Evolutionary conservation across 176 grass and related monocot genomes (phyloP), one percentile per base, ranked within the genome.

Genomic region (Guadua angustifolia): DNA sequence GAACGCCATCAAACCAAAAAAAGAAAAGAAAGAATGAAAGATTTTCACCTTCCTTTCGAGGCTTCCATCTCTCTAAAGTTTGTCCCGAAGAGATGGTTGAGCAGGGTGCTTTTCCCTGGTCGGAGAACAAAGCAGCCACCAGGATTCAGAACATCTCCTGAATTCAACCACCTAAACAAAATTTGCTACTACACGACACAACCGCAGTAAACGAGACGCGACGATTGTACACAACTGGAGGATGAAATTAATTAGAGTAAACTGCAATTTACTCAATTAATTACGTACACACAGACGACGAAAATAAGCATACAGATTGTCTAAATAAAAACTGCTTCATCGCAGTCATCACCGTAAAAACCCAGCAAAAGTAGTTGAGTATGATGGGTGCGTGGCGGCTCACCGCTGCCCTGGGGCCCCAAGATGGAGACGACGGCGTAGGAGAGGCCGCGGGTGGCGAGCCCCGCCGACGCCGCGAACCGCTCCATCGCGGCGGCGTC

Each of bases 391-490:
- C 9, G 66, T 13, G 5, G 39, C 21, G 39, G 66, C 91, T 82
- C 79, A 97, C 94, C 94, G 79, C 94, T 97, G 72, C 94, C 91
- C 81, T 97, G 94, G 21, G 94, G 90, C 3, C 94, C 94, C 64
- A 97, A 69, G 88, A 97, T 91, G 78, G 94, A 94, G 81, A 97
- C 92, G 44, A 97, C 88, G 63, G 81, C 88, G 90, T 97, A 97
- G 74, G 88, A 97, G 73, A 97, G 94, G 64, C 94, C 94, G 38
- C 77, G 84, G 0, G 75, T 82, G 2, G 19, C 21, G 43, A 94
- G 90, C 44, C 84, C 84, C 44, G 88, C 32, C 40, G 71, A 84
- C 50, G 81, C 88, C 13, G 86, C 80, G 49, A 97, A 97, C 69
- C 81, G 66, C 83, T 82, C 92, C 83, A 88, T 25, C n/a, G 83